These are phyloP conservation scores for Thielaviopsis populi DNA, from an alignment of 2,329 filamentous ascomycete species.

Conservation along the genomic window DNA sequence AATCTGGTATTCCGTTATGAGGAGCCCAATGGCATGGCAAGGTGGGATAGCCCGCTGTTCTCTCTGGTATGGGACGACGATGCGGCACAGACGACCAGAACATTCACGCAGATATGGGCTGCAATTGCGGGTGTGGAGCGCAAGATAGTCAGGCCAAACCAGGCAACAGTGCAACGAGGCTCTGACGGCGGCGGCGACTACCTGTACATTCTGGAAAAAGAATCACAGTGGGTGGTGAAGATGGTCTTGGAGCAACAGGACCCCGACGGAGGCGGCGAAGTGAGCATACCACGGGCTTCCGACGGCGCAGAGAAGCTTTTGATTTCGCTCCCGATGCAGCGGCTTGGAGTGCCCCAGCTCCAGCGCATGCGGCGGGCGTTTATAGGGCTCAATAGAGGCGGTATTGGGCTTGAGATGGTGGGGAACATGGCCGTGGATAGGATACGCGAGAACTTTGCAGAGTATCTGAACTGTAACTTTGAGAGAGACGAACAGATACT, in stretches of 20 bases:
- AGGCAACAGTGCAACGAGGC: constrained; percentile 52
- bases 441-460: constrained; percentile 48
- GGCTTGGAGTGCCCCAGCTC: constrained; percentile 56
- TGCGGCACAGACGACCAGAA: constrained; percentile 37
- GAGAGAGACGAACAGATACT: constrained; percentile 36
- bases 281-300: constrained; percentile 29
- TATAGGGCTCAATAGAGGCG: constrained; percentile 58
- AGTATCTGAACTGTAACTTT: constrained; percentile 51
- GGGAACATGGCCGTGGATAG: constrained; percentile 39
- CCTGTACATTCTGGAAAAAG: constrained; percentile 63
- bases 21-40: constrained; percentile 70
- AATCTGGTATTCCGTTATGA: constrained; percentile 72
- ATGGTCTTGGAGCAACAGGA: constrained; percentile 53
- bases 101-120: constrained; percentile 59
- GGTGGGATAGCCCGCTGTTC: constrained; percentile 76
- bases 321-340: constrained; percentile 50
- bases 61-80: constrained; percentile 64
- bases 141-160: constrained; percentile 56
- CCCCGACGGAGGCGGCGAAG: constrained; percentile 49
- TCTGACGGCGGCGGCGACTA: constrained; percentile 56
- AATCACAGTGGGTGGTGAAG: constrained; percentile 62
- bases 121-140: constrained; percentile 47
- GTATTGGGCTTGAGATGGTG: constrained; percentile 42
- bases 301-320: constrained; percentile 33
- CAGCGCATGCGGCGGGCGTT: constrained; percentile 67